Conservation (phyloP, 495 filamentous ascomycete genomes). For the Chlorociboria aeruginascens region DNA sequence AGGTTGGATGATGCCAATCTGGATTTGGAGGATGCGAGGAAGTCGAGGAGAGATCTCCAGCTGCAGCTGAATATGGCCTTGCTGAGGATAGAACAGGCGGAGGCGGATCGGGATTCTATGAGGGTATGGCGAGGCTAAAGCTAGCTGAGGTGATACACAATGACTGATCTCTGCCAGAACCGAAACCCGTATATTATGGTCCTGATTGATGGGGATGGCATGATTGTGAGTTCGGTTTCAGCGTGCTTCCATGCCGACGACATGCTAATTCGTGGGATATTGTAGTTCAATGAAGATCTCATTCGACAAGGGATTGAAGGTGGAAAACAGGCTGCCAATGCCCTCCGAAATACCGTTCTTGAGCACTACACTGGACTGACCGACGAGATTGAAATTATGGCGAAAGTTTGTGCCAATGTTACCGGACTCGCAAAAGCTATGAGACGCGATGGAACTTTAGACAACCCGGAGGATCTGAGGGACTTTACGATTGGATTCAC, state of each 20-base stretch:
- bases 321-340: slow-evolving; percentile 56
- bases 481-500: slow-evolving; percentile 72
- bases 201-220: slow-evolving; percentile 66
- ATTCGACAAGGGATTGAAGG: slow-evolving; percentile 54
- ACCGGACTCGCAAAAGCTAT: slow-evolving; percentile 49
- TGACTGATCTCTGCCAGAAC: slow-evolving; percentile 34
- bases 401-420: slow-evolving; percentile 58
- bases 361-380: slow-evolving; percentile 33
- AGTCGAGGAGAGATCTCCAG: slow-evolving; percentile 31
- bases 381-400: slow-evolving; percentile 47
- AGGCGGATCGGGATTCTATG: slow-evolving; percentile 23
- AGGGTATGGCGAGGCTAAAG: slow-evolving; percentile 22
- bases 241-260: neutral
- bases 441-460: slow-evolving; percentile 43
- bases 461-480: slow-evolving; percentile 38
- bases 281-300: slow-evolving; percentile 53
- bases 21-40: slow-evolving; percentile 29
- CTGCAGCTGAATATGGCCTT: slow-evolving; percentile 26
- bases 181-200: slow-evolving; percentile 65
- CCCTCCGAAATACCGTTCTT: slow-evolving; percentile 45
- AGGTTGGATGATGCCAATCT: slow-evolving; percentile 27
- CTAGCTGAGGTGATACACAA: neutral
- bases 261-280: neutral
- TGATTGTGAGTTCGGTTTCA: slow-evolving; percentile 40
- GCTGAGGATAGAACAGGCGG: slow-evolving; percentile 14